Evolutionary conservation across 2,329 filamentous ascomycete species (phyloP).

Genomic region (Fusarium hostae): DNA sequence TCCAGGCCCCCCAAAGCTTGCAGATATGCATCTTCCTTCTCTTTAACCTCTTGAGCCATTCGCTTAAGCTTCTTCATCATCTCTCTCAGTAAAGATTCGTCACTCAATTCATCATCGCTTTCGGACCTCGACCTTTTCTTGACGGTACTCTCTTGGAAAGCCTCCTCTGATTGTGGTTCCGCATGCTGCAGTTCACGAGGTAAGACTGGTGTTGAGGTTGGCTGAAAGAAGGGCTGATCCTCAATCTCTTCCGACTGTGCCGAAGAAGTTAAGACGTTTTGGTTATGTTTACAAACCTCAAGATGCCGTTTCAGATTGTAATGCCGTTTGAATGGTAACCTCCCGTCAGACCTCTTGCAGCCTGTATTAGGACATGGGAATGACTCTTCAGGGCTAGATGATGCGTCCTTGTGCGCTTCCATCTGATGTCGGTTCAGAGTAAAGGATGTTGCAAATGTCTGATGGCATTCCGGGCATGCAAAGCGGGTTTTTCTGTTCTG

Average conservation of each 20-base stretch:
- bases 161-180: not conserved
- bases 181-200: not conserved
- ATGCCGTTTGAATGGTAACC: not conserved
- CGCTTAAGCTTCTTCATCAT: not conserved
- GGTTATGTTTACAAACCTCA: not conserved
- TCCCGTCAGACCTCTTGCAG: not conserved
- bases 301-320: not conserved
- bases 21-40: not conserved
- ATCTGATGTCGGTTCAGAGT: not conserved
- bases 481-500: not conserved
- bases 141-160: rapidly evolving
- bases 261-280: not conserved
- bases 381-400: not conserved
- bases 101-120: not conserved
- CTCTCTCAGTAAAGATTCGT: not conserved
- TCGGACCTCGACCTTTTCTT: not conserved
- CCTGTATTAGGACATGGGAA: not conserved
- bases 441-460: not conserved
- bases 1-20: not conserved
- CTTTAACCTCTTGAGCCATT: not conserved
- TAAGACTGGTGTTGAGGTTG: not conserved
- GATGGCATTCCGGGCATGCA: not conserved
- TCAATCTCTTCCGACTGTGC: not conserved
- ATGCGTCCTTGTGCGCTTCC: not conserved
- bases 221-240: not conserved